Evolutionary conservation across 2,329 filamentous ascomycete species (phyloP), one percentile per base, ranked within the genome.

Genomic region (Claviceps sp.): DNA sequence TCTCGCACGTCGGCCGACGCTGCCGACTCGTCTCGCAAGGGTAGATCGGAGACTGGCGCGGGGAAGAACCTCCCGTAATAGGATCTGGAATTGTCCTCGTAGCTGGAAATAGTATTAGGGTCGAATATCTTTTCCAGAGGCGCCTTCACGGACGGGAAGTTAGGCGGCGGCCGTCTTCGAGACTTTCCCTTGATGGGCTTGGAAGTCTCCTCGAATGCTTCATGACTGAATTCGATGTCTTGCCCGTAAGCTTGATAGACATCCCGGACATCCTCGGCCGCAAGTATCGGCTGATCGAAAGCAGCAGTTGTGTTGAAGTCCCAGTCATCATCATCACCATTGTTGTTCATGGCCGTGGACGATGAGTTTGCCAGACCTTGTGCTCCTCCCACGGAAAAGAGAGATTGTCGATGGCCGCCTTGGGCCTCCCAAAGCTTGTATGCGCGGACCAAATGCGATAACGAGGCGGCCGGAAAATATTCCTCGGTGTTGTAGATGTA

Each of bases 391-490:
- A 73, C 66, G 5, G 74, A 74, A 56, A 85, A 85, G 1, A 85
- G 69, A 16, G 81, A 84, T 56, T 78, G 79, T 46, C 87, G 77
- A 57, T 79, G 80, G 30, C 86, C 86, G 24, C 87, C 87, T 58
- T 80, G 77, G 7, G 81, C 76, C 64, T 90, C 86, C 87, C 87
- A 91, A 19, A 82, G 62, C 61, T 82, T 84, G 68, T 85, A 91
- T 13, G 80, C 82, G 57, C 81, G 78, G 10, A 91, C 83, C 1
- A 91, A 72, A 54, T 80, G 73, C 2, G 79, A 70, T 2, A 91
- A 73, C 4, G 73, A 75, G 0, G 76, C 76, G 0, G 82, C 81
- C 0, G 87, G 86, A 59, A 86, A 83, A 45, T 70, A 70, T 14
- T 77, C 70, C 6, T 74, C 72, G 0, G 84, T 86, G 54, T 82